phyloP scores from a whole-genome alignment of 1,139 yeast genomes.

The Taiozyma onychis region DNA sequence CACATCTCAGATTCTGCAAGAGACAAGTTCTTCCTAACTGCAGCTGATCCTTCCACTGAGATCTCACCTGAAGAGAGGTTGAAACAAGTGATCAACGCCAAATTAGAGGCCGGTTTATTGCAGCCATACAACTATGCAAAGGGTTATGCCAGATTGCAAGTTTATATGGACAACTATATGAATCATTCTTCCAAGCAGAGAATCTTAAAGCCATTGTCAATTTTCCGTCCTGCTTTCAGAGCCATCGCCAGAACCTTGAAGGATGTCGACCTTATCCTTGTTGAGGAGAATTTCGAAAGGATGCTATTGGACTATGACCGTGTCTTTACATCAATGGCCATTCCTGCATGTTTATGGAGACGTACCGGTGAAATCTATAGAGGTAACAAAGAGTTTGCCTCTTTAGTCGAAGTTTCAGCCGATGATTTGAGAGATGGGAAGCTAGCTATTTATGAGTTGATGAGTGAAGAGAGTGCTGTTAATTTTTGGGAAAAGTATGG shows the following conservation, averaged over 20 bases:
- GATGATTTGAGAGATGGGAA: conserved; percentile 93
- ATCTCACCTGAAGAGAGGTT: conserved; percentile 91
- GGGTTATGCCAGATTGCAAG: conserved; percentile 86
- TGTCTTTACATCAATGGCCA: conserved; percentile 95
- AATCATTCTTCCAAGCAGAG: conserved; percentile 77
- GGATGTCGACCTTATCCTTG: conserved; percentile 87
- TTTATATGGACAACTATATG: conserved; percentile 93
- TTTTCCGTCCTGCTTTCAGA: conserved; percentile 89
- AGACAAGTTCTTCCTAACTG: conserved; percentile 90
- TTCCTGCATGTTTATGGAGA: conserved; percentile 97
- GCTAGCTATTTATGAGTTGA: conserved; percentile 84
- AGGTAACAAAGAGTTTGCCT: conserved; percentile 95
- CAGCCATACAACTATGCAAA: conserved; percentile 93
- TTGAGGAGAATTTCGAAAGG: conserved; percentile 91
- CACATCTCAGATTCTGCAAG: conserved; percentile 73
- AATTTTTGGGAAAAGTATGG: conserved; percentile 98
- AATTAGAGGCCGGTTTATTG: conserved; percentile 85
- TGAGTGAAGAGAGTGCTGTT: conserved; percentile 98
- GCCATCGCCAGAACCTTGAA: conserved; percentile 88
- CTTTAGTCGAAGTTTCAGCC: conserved; percentile 85
- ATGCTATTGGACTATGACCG: conserved; percentile 92
- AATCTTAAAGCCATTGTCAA: conserved; percentile 80
- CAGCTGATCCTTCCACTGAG: conserved; percentile 95
- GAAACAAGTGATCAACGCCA: conserved; percentile 93
- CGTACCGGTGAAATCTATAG: conserved; percentile 95